Conservation (phyloP, 345 rosid genomes). For the Salix brachista region DNA sequence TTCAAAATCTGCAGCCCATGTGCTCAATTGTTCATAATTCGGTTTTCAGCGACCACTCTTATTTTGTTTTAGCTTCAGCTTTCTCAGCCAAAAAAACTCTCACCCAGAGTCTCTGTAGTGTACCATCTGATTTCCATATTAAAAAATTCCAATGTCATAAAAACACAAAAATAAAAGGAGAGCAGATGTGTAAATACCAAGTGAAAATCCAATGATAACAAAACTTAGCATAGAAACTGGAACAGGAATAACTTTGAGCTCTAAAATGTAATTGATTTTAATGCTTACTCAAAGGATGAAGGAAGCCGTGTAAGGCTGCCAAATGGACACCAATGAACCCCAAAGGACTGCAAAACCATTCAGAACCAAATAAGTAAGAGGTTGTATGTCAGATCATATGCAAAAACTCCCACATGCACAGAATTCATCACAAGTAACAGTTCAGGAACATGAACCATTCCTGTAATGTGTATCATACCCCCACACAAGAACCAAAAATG, state of each 20-base stretch:
- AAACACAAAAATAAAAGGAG: neutral
- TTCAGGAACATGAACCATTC: neutral
- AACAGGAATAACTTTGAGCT: slow-evolving; percentile 6
- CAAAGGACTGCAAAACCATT: slow-evolving; percentile 67
- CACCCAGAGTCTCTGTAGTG: neutral
- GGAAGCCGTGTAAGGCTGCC: slow-evolving; percentile 72
- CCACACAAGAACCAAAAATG: neutral
- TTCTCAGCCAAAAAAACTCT: neutral
- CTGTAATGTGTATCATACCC: neutral
- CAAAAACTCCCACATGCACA: neutral
- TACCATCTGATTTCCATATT: neutral
- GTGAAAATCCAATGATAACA: slow-evolving; percentile 4
- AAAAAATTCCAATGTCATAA: neutral
- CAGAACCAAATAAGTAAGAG: slow-evolving; percentile 13
- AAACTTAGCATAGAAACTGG: slow-evolving; percentile 5
- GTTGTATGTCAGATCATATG: neutral
- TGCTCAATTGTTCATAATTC: neutral
- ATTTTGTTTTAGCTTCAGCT: neutral
- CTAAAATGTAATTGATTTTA: slow-evolving; percentile 1
- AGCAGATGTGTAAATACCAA: neutral
- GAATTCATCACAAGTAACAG: neutral
- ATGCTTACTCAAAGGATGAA: slow-evolving; percentile 60
- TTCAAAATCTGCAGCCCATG: neutral
- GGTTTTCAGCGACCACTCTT: neutral
- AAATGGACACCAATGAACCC: slow-evolving; percentile 95